phyloP scores from a whole-genome alignment of 2,329 filamentous ascomycete species.

The Calycina herbarum region DNA sequence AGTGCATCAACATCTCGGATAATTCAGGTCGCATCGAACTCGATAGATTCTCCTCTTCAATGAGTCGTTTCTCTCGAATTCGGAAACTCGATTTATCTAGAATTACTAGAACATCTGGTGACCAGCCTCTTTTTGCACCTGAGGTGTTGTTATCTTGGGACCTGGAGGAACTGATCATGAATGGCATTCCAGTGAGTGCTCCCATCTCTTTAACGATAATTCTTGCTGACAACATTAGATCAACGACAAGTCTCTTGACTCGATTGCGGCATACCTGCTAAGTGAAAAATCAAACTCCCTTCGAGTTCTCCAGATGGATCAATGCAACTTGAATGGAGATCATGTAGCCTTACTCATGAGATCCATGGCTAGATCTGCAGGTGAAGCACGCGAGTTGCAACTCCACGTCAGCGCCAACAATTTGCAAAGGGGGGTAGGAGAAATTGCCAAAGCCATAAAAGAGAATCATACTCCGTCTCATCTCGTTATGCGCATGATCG shows the following conservation, averaged over 20 bases:
- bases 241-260: conserved; percentile 64
- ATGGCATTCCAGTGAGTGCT: conserved; percentile 52
- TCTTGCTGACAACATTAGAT: conserved; percentile 39
- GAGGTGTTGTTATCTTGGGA: conserved; percentile 68
- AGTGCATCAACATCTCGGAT: conserved; percentile 66
- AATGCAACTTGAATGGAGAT: conserved; percentile 63
- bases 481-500: conserved; percentile 66
- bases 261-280: conserved; percentile 63
- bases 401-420: conserved; percentile 61
- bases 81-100: conserved; percentile 66
- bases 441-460: conserved; percentile 52
- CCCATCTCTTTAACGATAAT: not conserved
- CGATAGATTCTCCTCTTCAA: conserved; percentile 63
- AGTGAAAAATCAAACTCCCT: conserved; percentile 61
- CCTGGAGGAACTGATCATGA: conserved; percentile 65
- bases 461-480: conserved; percentile 58
- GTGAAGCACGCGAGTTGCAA: conserved; percentile 57
- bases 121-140: conserved; percentile 62
- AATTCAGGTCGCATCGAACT: conserved; percentile 66
- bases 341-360: conserved; percentile 66
- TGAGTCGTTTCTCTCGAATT: conserved; percentile 66
- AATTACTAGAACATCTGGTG: conserved; percentile 61
- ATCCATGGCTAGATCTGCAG: conserved; percentile 55
- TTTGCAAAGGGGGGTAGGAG: conserved; percentile 51
- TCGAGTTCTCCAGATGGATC: conserved; percentile 62